A percentile compares a stretch with the other conserved stretches of the same genome.
These are phyloP conservation scores for Ananas comosus DNA, from an alignment of 176 grass and related monocot genomes.

Conservation along the genomic window DNA sequence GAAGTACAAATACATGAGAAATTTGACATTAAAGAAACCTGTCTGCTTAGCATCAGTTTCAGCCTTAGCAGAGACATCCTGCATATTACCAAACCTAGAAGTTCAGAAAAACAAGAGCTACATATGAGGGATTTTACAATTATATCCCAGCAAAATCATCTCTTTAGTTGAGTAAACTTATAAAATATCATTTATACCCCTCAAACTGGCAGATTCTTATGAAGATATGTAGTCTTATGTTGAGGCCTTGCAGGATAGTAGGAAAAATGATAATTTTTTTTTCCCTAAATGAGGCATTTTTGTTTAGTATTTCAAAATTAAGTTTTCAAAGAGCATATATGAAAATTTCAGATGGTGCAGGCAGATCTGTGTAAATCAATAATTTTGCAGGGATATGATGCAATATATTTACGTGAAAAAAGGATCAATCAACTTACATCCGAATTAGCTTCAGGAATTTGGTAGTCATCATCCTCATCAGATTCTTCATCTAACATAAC, in stretches of 20 bases:
- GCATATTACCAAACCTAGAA: constrained; percentile 12
- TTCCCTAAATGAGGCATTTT: constrained; percentile 1
- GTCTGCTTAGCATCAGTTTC: constrained; percentile 42
- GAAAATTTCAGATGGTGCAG: neutral
- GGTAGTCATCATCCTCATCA: constrained; percentile 90
- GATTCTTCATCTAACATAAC: constrained; percentile 69
- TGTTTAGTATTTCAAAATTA: too few species aligned
- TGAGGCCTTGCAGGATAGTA: too few species aligned
- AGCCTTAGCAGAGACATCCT: constrained; percentile 38
- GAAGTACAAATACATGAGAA: constrained; percentile 23
- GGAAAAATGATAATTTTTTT: neutral
- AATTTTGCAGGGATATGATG: neutral
- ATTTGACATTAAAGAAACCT: constrained; percentile 32
- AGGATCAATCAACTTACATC: constrained; percentile 38
- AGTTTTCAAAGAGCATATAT: too few species aligned
- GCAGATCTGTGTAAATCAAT: neutral
- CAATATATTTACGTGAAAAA: neutral
- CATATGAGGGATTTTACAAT: neutral
- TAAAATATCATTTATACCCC: too few species aligned
- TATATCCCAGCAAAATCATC: too few species aligned
- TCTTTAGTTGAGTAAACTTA: too few species aligned
- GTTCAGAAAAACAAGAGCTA: neutral
- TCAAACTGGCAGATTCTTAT: too few species aligned
- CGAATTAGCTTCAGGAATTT: constrained; percentile 40
- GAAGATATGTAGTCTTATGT: too few species aligned